These are phyloP conservation scores for Penicillium waksmanii DNA, from an alignment of 495 filamentous ascomycete genomes.

Conservation along the genomic window DNA sequence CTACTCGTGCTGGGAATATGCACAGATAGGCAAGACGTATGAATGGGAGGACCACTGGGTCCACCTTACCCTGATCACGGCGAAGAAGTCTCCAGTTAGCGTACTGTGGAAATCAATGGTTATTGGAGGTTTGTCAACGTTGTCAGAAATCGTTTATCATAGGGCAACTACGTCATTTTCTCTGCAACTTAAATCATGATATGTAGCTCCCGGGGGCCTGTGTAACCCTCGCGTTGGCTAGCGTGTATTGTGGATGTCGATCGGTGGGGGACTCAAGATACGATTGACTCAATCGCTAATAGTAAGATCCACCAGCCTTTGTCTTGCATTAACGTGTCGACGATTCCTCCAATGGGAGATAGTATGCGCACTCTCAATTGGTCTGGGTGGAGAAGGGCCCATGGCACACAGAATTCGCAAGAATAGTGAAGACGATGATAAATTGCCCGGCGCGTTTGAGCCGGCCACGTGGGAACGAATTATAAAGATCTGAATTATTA, in stretches of 20 bases:
- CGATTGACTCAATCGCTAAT: not conserved
- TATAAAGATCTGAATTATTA: not conserved
- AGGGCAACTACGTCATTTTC: no score
- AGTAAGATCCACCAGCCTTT: not conserved
- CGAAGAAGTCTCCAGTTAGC: no score
- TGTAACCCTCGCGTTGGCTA: not conserved
- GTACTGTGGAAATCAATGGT: no score
- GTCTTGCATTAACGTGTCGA: not conserved
- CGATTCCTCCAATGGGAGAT: not conserved
- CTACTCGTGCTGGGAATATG: no score
- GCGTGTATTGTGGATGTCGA: slow-evolving; percentile 2
- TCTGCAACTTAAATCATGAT: no score
- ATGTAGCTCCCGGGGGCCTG: no score
- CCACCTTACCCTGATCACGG: no score
- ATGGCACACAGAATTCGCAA: not conserved
- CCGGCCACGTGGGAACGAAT: not conserved
- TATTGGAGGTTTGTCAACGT: no score
- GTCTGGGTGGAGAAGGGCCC: not conserved
- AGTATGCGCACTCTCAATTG: not conserved
- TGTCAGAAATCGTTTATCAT: no score
- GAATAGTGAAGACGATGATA: not conserved
- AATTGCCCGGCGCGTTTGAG: not conserved
- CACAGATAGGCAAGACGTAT: no score
- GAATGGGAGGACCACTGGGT: no score
- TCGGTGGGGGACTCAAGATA: not conserved